phyloP scores from a whole-genome alignment of 2,329 filamentous ascomycete genomes.

The Sclerotinia minor region DNA sequence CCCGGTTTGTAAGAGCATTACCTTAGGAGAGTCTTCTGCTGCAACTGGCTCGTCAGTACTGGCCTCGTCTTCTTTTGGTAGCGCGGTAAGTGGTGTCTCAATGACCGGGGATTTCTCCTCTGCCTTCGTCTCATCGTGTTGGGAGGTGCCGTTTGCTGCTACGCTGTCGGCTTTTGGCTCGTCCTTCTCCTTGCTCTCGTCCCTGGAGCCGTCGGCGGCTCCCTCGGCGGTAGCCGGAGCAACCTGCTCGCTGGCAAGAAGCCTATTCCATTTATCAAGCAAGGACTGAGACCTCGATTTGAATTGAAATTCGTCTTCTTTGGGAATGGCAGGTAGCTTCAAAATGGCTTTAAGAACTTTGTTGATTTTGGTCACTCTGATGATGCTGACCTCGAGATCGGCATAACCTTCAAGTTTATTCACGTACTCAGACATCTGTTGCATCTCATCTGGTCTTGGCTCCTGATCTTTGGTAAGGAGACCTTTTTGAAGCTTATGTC shows the following conservation, averaged over 20 bases:
- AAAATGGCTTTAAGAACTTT: slow-evolving; percentile 95
- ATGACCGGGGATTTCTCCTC: slow-evolving; percentile 45
- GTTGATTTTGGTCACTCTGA: slow-evolving; percentile 93
- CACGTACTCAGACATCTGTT: slow-evolving; percentile 73
- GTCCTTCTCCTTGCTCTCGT: slow-evolving; percentile 46
- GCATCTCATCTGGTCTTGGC: slow-evolving; percentile 85
- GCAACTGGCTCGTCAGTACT: slow-evolving; percentile 37
- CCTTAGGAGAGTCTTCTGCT: slow-evolving; percentile 33
- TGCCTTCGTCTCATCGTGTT: slow-evolving; percentile 43
- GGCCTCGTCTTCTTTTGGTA: slow-evolving; percentile 35
- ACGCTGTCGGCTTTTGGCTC: slow-evolving; percentile 36
- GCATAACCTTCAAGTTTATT: slow-evolving; percentile 77
- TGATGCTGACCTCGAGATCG: slow-evolving; percentile 85
- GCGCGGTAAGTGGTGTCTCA: slow-evolving; percentile 35
- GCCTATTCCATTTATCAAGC: slow-evolving; percentile 85
- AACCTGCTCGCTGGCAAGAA: slow-evolving; percentile 63
- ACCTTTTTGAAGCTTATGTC: slow-evolving; percentile 92
- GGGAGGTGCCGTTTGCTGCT: slow-evolving; percentile 39
- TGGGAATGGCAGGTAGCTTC: slow-evolving; percentile 77
- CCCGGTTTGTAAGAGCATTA: slow-evolving; percentile 11
- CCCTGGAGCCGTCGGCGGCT: slow-evolving; percentile 39
- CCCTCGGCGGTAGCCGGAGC: slow-evolving; percentile 42
- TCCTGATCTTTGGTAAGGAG: slow-evolving; percentile 81
- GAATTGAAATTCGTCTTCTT: slow-evolving; percentile 87
- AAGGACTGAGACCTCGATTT: slow-evolving; percentile 78